A percentile compares a stretch with the other conserved stretches of the same genome.
phyloP scores from a whole-genome alignment of 2,329 filamentous ascomycete genomes.

The Fusarium mexicanum region DNA sequence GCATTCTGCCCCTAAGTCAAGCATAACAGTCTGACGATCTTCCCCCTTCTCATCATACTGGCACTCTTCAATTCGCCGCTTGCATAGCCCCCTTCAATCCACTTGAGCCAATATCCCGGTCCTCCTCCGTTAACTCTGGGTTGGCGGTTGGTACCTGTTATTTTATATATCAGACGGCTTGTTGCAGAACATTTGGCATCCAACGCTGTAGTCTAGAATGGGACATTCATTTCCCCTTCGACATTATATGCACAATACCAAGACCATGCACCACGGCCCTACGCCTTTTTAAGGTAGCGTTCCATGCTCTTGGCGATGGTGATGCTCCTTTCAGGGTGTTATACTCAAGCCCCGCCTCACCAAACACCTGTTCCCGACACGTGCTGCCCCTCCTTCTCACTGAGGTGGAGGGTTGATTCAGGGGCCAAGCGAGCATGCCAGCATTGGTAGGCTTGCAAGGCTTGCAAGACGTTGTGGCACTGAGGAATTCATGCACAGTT shows the following conservation, averaged over 20 bases:
- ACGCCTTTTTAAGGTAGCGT: background rate
- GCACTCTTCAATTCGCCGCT: constrained; percentile 37
- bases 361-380: constrained; percentile 18
- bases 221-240: background rate
- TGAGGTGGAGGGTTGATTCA: constrained; percentile 27
- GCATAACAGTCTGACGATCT: constrained; percentile 38
- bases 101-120: constrained; percentile 33
- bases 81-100: constrained; percentile 35
- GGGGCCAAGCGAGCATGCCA: constrained; percentile 10
- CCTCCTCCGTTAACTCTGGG: constrained; percentile 22
- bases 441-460: background rate
- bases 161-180: background rate
- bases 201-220: background rate
- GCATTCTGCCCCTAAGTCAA: constrained; percentile 38
- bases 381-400: constrained; percentile 28
- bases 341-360: constrained; percentile 26
- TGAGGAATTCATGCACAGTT: background rate
- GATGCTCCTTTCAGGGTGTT: constrained; percentile 5
- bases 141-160: constrained; percentile 15
- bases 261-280: background rate
- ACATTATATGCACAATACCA: background rate
- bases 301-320: constrained; percentile 3
- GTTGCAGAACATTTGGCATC: background rate
- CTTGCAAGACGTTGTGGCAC: background rate
- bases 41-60: constrained; percentile 42